Percentiles rank a stretch among this genome's conserved stretches.
Evolutionary conservation across 768 basidiomycete species (phyloP).

Genomic region (Lentinula detonsa): DNA sequence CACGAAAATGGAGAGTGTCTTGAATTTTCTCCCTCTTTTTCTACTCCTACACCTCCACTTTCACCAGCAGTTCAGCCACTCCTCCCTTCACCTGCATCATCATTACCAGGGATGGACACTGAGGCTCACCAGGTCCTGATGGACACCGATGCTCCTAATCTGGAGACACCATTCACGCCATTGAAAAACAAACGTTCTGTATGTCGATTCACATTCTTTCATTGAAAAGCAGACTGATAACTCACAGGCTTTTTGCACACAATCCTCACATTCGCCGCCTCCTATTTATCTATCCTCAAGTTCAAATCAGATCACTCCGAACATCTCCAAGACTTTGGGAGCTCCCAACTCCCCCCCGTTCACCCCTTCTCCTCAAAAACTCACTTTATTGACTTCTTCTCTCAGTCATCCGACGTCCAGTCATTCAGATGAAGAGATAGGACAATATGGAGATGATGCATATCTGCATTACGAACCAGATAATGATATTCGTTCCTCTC

Average conservation of each 20-base stretch:
- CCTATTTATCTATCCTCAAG: constrained; percentile 14
- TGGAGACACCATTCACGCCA: constrained; percentile 10
- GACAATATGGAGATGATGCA: constrained; percentile 18
- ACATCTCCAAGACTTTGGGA: constrained; percentile 10
- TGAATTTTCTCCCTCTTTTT: background rate
- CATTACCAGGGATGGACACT: background rate
- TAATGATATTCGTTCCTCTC: background rate
- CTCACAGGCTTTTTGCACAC: constrained; percentile 17
- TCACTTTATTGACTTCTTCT: constrained; percentile 1
- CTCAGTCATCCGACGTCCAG: background rate
- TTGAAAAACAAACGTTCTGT: background rate
- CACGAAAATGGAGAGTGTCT: background rate
- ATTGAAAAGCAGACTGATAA: constrained; percentile 24
- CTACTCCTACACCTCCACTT: background rate
- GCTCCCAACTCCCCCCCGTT: constrained; percentile 5
- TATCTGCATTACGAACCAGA: constrained; percentile 29
- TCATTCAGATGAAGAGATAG: constrained; percentile 1
- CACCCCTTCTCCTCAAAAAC: constrained; percentile 5
- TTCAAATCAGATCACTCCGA: constrained; percentile 22
- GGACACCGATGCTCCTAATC: constrained; percentile 1
- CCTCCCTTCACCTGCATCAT: background rate
- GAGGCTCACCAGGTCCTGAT: background rate
- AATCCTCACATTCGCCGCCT: background rate
- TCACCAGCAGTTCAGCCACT: background rate
- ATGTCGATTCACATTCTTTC: background rate